Conservation (phyloP, 805 yeast genomes). For the Saturnispora mendoncae region DNA sequence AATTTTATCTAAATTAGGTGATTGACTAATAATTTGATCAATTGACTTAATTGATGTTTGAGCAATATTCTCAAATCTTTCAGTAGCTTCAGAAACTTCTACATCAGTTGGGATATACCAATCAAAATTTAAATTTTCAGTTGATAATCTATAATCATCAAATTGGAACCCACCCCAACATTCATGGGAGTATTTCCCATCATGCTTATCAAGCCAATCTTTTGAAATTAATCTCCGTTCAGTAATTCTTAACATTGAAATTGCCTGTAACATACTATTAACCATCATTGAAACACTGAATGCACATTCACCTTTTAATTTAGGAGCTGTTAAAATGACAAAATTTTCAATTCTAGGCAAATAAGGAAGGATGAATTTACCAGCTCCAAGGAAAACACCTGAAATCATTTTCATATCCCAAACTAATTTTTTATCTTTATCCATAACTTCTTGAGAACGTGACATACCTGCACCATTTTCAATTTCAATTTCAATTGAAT, state of each 20-base stretch:
- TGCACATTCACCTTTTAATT: slow-evolving; percentile 49
- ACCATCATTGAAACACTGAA: slow-evolving; percentile 51
- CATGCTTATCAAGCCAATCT: slow-evolving; percentile 30
- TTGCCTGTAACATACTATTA: slow-evolving; percentile 51
- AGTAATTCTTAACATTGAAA: slow-evolving; percentile 50
- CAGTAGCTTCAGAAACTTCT: slow-evolving; percentile 54
- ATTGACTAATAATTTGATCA: slow-evolving; percentile 41
- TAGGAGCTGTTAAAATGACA: slow-evolving; percentile 36
- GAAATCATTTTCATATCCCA: slow-evolving; percentile 64
- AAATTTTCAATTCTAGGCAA: slow-evolving; percentile 40
- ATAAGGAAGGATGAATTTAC: slow-evolving; percentile 37
- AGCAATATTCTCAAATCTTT: slow-evolving; percentile 44
- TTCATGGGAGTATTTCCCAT: slow-evolving; percentile 33
- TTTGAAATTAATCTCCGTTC: slow-evolving; percentile 50
- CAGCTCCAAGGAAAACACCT: slow-evolving; percentile 64
- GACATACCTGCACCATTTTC: slow-evolving; percentile 77
- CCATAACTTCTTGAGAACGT: slow-evolving; percentile 55
- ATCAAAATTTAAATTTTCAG: slow-evolving; percentile 42
- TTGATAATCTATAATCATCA: slow-evolving; percentile 39
- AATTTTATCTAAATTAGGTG: slow-evolving; percentile 37
- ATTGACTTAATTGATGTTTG: slow-evolving; percentile 37
- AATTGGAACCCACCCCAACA: slow-evolving; percentile 76
- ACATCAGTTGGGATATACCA: slow-evolving; percentile 67
- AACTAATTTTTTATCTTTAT: slow-evolving; percentile 69
- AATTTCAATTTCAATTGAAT: slow-evolving; percentile 56